phyloP scores from a whole-genome alignment of 208 protist genomes.

The Leishmania martiniquensis region DNA sequence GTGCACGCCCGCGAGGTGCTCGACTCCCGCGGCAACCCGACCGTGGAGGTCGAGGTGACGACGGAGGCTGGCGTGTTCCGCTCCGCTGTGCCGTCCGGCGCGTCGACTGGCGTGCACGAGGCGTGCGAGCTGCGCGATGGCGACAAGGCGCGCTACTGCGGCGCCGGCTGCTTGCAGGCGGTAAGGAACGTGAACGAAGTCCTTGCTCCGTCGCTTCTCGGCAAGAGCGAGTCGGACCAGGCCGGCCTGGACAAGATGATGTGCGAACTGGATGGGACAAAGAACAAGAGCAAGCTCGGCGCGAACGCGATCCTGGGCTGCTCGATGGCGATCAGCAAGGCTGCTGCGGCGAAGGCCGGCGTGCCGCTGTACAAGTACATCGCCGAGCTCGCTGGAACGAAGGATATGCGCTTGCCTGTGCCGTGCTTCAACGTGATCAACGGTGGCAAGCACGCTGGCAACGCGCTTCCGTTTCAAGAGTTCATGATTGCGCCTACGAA shows the following conservation, averaged over 20 bases:
- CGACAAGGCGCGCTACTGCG: conserved; percentile 94
- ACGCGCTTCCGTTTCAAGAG: conserved; percentile 95
- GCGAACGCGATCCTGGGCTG: conserved; percentile 99
- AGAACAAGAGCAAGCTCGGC: conserved; percentile 97
- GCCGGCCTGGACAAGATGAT: conserved; percentile 94
- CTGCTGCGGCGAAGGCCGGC: conserved; percentile 88
- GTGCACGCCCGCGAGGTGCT: conserved; percentile 89
- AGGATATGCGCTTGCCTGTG: conserved; percentile 88
- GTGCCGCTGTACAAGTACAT: conserved; percentile 98
- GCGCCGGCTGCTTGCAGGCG: conserved; percentile 97
- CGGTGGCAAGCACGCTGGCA: conserved; percentile 99
- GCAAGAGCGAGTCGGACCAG: conserved; percentile 93
- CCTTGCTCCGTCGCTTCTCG: conserved; percentile 93
- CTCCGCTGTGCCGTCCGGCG: conserved; percentile 97
- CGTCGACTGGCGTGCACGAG: conserved; percentile 99
- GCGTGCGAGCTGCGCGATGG: conserved; percentile 97
- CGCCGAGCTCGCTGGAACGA: conserved; percentile 90
- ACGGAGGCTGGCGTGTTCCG: conserved; percentile 96
- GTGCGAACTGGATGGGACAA: conserved; percentile 96
- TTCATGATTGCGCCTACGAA: conserved; percentile 99
- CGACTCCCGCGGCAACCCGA: conserved; percentile 92
- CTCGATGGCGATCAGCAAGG: conserved; percentile 98
- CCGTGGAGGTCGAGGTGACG: conserved; percentile 96
- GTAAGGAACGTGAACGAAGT: conserved; percentile 98
- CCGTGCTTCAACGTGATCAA: conserved; percentile 99